These are phyloP conservation scores for Drosera capensis DNA, from an alignment of 148 eudicot species.

Conservation along the genomic window DNA sequence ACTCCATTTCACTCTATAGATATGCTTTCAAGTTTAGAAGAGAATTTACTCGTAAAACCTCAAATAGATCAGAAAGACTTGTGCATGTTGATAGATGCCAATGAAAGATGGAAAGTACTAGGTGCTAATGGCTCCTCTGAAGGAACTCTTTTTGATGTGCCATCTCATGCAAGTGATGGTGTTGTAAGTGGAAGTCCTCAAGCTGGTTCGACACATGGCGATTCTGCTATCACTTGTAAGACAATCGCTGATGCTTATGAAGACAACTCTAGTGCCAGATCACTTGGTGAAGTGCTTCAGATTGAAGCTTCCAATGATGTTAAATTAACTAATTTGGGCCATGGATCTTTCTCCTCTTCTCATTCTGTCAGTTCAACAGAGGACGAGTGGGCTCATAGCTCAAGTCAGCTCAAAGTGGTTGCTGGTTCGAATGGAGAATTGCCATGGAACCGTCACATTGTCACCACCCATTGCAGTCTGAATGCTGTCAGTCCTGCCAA, in stretches of 20 bases:
- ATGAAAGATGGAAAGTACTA: conserved; percentile 8
- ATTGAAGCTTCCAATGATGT: neutral
- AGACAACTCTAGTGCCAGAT: conserved; percentile 1
- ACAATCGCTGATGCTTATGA: neutral
- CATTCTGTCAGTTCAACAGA: neutral
- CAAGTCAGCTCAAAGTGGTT: conserved; percentile 2
- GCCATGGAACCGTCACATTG: neutral
- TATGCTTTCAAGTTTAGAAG: conserved; percentile 12
- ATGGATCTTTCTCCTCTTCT: neutral
- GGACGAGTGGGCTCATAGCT: conserved; percentile 9
- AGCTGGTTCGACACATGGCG: conserved; percentile 8
- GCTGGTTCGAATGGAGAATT: conserved; percentile 2
- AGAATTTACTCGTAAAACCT: conserved; percentile 12
- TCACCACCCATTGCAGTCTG: neutral
- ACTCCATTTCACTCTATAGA: conserved; percentile 11
- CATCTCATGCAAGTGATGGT: conserved; percentile 3
- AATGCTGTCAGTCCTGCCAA: neutral
- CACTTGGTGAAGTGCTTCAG: neutral
- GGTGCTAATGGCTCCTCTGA: conserved; percentile 6
- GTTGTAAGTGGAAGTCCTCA: conserved; percentile 3
- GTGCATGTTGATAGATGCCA: conserved; percentile 4
- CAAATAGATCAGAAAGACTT: conserved; percentile 13
- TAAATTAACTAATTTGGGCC: neutral
- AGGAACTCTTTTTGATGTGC: conserved; percentile 7
- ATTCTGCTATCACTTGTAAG: conserved; percentile 10